These are phyloP conservation scores for Sodiomyces alkalinus DNA, from an alignment of 2,329 filamentous ascomycete genomes.

Conservation along the genomic window DNA sequence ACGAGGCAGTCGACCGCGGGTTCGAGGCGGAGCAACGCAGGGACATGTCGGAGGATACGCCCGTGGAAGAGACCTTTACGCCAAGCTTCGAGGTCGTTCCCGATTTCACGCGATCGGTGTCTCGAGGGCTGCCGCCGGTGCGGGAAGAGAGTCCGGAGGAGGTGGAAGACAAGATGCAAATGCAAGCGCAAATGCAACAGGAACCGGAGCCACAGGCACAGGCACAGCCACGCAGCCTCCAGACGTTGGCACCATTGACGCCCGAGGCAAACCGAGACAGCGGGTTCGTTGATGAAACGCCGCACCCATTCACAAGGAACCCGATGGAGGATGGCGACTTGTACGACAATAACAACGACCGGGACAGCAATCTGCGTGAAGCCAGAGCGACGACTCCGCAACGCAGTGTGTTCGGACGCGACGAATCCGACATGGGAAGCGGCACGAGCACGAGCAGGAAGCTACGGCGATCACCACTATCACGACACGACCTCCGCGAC, in stretches of 20 bases:
- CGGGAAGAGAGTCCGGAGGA: constrained; percentile 32
- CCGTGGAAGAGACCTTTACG: constrained; percentile 2
- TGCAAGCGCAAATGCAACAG: constrained; percentile 6
- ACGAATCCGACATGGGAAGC: constrained; percentile 7
- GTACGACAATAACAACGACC: too few species aligned
- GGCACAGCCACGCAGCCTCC: neutral
- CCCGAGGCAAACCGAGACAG: constrained; percentile 32
- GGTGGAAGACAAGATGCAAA: constrained; percentile 12
- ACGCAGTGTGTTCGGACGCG: constrained; percentile 3
- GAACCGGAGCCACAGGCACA: too few species aligned
- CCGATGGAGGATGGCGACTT: too few species aligned
- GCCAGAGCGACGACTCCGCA: constrained; percentile 13
- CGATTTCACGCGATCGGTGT: constrained; percentile 26
- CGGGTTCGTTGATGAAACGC: constrained; percentile 29
- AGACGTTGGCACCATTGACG: constrained; percentile 4
- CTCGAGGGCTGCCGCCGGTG: constrained; percentile 33
- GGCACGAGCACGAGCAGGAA: constrained; percentile 15
- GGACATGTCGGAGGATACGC: constrained; percentile 8
- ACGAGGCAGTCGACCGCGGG: constrained; percentile 6
- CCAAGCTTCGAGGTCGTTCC: constrained; percentile 5
- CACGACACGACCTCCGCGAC: constrained; percentile 6
- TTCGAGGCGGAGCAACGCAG: constrained; percentile 16
- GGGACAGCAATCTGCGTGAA: constrained; percentile 42
- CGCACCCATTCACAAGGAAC: constrained; percentile 20
- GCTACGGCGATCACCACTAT: constrained; percentile 10